Percentiles rank a stretch among this genome's conserved stretches.
phyloP scores from a whole-genome alignment of 176 grass and related monocot genomes.

The Dendrocalamus sinicus region DNA sequence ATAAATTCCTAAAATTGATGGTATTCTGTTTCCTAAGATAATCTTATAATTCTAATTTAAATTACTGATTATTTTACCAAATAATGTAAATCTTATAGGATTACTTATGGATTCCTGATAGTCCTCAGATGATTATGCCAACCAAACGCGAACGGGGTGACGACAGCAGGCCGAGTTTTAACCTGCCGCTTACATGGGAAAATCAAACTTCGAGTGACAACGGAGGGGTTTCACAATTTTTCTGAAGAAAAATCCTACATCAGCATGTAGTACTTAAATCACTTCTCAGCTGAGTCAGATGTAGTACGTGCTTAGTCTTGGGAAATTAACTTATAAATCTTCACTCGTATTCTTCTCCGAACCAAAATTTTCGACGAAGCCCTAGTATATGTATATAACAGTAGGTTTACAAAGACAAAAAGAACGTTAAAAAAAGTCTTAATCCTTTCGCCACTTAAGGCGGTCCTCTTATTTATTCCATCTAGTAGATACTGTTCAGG shows the following conservation, averaged over 20 bases:
- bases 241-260: not conserved
- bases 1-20: too few species aligned
- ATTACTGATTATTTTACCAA: too few species aligned
- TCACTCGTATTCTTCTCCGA: not conserved
- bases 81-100: too few species aligned
- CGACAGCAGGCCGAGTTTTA: too few species aligned
- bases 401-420: slow-evolving; percentile 9
- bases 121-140: too few species aligned
- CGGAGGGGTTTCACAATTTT: not conserved
- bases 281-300: not conserved
- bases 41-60: too few species aligned
- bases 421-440: not conserved
- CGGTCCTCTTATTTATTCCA: not conserved
- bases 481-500: slow-evolving; percentile 73
- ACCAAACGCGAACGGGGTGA: too few species aligned
- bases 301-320: not conserved
- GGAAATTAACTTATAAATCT: not conserved
- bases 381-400: slow-evolving; percentile 13
- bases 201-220: too few species aligned
- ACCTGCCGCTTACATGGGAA: too few species aligned
- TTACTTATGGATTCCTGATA: too few species aligned
- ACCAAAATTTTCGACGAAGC: not conserved
- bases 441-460: not conserved
- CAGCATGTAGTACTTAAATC: not conserved
- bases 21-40: too few species aligned